Conservation (phyloP, 2,329 filamentous ascomycete species). For the Claviceps cyperi region DNA sequence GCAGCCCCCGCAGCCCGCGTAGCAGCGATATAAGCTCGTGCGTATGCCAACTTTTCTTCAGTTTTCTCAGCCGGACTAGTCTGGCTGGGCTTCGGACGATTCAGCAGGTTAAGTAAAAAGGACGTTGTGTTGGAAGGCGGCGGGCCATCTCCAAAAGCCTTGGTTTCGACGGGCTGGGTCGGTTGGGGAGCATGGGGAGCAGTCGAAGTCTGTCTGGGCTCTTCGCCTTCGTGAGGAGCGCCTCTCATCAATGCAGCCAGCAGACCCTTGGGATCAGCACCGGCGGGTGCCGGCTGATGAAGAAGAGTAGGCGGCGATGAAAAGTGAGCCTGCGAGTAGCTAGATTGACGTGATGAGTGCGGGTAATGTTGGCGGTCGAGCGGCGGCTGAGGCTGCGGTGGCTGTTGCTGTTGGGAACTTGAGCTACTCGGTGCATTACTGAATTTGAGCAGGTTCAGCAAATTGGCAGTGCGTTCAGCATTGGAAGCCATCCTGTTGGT, state of each 20-base stretch:
- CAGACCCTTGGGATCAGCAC: conserved; percentile 41
- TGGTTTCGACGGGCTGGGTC: conserved; percentile 12
- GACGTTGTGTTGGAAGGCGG: conserved; percentile 62
- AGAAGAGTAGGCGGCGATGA: conserved; percentile 25
- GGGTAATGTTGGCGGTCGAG: conserved; percentile 13
- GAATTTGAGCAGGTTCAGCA: conserved; percentile 50
- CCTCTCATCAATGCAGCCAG: conserved; percentile 48
- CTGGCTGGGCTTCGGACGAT: conserved; percentile 57
- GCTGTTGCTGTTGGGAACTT: conserved; percentile 17
- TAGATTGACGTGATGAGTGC: conserved; percentile 9
- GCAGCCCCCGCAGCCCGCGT: conserved; percentile 26
- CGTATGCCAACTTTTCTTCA: conserved; percentile 17
- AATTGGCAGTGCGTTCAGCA: conserved; percentile 36
- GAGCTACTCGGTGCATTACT: conserved; percentile 24
- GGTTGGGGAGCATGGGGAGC: conserved; percentile 12
- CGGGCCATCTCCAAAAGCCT: conserved; percentile 31
- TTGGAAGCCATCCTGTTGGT: conserved; percentile 23
- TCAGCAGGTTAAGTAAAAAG: conserved; percentile 73
- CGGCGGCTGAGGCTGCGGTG: conserved; percentile 11
- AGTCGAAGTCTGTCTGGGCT: conserved; percentile 13
- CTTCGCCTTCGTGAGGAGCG: conserved; percentile 31
- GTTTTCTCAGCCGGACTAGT: conserved; percentile 18
- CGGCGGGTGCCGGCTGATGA: conserved; percentile 41
- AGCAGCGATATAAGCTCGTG: conserved; percentile 29
- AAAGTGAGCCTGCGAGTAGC: conserved; percentile 10